A percentile compares a stretch with the other conserved stretches of the same genome.
These are phyloP conservation scores for Colletotrichum somersetense DNA, from an alignment of 2,329 filamentous ascomycete species.

Conservation along the genomic window DNA sequence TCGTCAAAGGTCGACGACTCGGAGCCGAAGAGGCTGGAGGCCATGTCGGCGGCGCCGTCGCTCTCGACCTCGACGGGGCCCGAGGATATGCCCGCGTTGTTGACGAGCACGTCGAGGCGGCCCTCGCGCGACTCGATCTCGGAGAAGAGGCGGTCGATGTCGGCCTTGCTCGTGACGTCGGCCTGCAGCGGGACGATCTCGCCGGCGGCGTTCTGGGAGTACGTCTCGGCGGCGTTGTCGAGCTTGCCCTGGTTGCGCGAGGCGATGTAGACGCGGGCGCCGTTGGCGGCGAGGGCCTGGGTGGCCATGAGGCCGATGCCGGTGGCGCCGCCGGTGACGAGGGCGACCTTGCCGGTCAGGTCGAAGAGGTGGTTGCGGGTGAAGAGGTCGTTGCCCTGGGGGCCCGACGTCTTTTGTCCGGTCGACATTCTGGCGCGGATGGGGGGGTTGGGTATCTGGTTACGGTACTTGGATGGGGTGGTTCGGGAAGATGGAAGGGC, in stretches of 20 bases:
- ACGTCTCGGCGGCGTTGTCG: constrained; percentile 69
- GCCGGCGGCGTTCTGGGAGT: constrained; percentile 65
- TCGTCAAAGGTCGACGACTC: constrained; percentile 70
- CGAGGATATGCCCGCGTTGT: constrained; percentile 76
- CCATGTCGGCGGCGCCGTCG: constrained; percentile 65
- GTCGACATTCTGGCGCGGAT: constrained; percentile 30
- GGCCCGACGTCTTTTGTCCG: constrained; percentile 39
- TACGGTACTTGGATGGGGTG: background rate
- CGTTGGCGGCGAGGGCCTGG: constrained; percentile 75
- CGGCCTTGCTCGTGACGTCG: constrained; percentile 73
- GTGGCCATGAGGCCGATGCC: constrained; percentile 79
- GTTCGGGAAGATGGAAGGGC: no score
- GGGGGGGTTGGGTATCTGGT: background rate
- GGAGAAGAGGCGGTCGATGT: constrained; percentile 68
- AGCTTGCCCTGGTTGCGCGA: constrained; percentile 74
- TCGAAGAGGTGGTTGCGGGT: constrained; percentile 56
- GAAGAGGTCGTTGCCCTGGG: constrained; percentile 49
- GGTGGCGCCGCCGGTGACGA: constrained; percentile 66
- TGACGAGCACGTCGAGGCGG: constrained; percentile 73
- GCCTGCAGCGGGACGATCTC: constrained; percentile 71
- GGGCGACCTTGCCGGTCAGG: constrained; percentile 57
- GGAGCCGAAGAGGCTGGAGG: constrained; percentile 75
- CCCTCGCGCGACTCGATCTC: constrained; percentile 67
- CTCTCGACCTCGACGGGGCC: constrained; percentile 66
- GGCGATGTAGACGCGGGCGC: constrained; percentile 78